Conservation (phyloP, 2,329 filamentous ascomycete species). For the Cladosporium sp. region DNA sequence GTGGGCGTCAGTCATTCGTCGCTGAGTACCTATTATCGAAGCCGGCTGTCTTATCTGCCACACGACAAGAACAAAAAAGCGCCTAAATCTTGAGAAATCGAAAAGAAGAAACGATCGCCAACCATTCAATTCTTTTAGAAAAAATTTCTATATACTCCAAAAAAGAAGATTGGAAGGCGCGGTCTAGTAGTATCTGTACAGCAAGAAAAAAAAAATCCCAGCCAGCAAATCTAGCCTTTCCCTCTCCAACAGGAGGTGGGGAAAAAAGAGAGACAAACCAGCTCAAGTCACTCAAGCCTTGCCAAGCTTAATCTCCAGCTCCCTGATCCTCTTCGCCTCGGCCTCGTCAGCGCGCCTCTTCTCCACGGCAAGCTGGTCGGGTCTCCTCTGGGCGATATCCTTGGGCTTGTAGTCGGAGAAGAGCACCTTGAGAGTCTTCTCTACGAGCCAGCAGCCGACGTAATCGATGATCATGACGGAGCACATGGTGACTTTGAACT, state of each 20-base stretch:
- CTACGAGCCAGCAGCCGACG: slow-evolving; percentile 79
- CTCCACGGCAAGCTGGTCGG: slow-evolving; percentile 83
- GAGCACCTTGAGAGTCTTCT: slow-evolving; percentile 76
- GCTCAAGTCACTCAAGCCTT: slow-evolving; percentile 27
- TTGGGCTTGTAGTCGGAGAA: slow-evolving; percentile 93
- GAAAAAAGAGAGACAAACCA: no score
- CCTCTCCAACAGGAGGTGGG: no score
- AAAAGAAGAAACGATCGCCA: not conserved
- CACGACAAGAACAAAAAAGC: no score
- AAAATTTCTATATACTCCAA: not conserved
- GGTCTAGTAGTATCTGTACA: not conserved
- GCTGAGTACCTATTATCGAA: no score
- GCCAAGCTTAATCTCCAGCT: slow-evolving; percentile 37
- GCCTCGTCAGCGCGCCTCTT: slow-evolving; percentile 62
- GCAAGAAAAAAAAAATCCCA: not conserved
- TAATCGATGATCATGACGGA: slow-evolving; percentile 85
- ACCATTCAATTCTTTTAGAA: not conserved
- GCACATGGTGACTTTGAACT: slow-evolving; percentile 89
- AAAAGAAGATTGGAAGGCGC: not conserved
- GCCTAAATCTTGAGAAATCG: no score
- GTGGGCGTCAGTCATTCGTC: no score
- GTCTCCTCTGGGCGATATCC: slow-evolving; percentile 83
- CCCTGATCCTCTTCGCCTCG: slow-evolving; percentile 41
- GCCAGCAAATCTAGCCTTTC: not conserved
- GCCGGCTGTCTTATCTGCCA: no score